phyloP scores from a whole-genome alignment of 75 land plant species.

The Isoetes taiwanensis region DNA sequence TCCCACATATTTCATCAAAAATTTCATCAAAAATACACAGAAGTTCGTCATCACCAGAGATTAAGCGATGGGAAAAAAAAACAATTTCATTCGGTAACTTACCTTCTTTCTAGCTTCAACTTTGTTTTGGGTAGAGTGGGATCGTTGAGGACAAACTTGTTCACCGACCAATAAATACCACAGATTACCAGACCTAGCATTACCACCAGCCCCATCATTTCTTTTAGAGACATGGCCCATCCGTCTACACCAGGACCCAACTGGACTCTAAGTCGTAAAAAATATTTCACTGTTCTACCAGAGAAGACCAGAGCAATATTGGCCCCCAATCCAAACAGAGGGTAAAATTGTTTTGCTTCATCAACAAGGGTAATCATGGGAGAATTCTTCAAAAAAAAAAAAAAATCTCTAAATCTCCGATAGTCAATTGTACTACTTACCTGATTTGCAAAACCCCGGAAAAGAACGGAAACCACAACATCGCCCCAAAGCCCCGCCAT shows the following conservation, averaged over 20 bases:
- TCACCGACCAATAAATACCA: slow-evolving; percentile 4
- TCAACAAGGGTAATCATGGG: background rate
- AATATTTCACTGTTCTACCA: slow-evolving; percentile 2
- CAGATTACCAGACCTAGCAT: background rate
- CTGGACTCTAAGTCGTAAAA: background rate
- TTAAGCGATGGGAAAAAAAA: too few relatives aligned
- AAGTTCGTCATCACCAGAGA: too few relatives aligned
- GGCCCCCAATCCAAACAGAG: slow-evolving; percentile 3
- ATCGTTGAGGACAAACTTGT: background rate
- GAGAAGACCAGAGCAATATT: slow-evolving; percentile 2
- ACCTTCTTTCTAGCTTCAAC: background rate
- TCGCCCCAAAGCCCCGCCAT: slow-evolving; percentile 3
- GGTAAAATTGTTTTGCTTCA: slow-evolving; percentile 7
- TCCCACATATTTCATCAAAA: background rate
- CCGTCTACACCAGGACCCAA: slow-evolving; percentile 1
- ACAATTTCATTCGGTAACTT: too few relatives aligned
- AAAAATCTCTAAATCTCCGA: too few relatives aligned
- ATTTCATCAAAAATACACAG: background rate
- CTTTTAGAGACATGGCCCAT: slow-evolving; percentile 6
- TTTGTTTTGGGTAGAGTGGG: slow-evolving; percentile 6
- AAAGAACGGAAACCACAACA: slow-evolving; percentile 7
- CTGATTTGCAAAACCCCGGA: slow-evolving; percentile 8
- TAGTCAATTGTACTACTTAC: background rate
- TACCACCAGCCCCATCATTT: slow-evolving; percentile 1
- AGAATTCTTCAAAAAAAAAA: background rate